Evolutionary conservation across 2,329 filamentous ascomycete species (phyloP), one percentile per base, ranked within the genome.

Genomic region (Sporothrix mexicana): DNA sequence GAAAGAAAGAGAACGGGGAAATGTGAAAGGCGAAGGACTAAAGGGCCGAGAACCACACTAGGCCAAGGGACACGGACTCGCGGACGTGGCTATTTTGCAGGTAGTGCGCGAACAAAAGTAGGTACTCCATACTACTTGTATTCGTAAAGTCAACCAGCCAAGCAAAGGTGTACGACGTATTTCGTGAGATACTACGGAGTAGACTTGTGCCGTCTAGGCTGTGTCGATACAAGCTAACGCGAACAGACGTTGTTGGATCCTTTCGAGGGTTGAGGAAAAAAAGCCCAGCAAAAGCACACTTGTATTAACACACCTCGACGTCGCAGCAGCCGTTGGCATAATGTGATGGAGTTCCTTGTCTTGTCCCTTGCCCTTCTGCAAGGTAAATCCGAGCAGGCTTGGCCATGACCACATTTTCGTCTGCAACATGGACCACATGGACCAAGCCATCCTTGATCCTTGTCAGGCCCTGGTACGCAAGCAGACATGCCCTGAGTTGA

Each of bases 401-500:
- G 43, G 9, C 62, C 12, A 53, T 36, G 30, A 36, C 30, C 30
- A 36, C 30, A 7, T 3, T 5, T 36, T 36, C 3, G 30, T 20
- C 25, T 68, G 66, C 66, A 41, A 53, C 47, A 36, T 51, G 66
- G 47, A 68, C 66, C 62, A 53, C 47, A 36, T 51, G 66, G 47
- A 68, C 66, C 62, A 47, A 13, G 47, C 45, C 66, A 68, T 68
- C 66, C 64, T 53, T 20, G 61, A 59, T 59, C 53, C 55, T 57
- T 20, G 20, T 23, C 30, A 5, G 51, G n/a, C n/a, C 25, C 30
- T 61, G 30, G 57, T 30, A 41, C n/a, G 25, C 57, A 41, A 41
- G 25, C 57, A n/a, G 17, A 55, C 51, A 36, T 41, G n/a, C 57
- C 57, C 25, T 61, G 25, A 36, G 30, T 36, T 36, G 30, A 30